Conservation (phyloP, 345 rosid genomes). For the Corchorus olitorius region DNA sequence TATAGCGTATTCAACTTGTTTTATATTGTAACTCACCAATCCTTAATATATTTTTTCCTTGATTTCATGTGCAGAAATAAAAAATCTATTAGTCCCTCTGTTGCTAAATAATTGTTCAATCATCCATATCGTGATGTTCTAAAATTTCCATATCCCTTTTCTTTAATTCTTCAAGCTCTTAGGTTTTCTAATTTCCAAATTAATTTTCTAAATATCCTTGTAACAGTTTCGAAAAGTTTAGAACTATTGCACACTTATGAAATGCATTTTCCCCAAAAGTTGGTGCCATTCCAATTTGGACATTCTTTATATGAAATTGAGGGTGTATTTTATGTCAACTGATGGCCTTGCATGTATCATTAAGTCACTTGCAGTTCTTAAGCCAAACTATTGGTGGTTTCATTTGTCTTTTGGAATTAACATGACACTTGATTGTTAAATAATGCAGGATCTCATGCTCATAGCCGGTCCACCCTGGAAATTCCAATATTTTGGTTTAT, state of each 20-base stretch:
- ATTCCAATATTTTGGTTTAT: conserved; percentile 98
- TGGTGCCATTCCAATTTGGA: background rate
- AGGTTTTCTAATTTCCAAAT: background rate
- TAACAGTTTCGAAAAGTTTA: background rate
- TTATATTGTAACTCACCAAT: background rate
- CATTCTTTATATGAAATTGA: background rate
- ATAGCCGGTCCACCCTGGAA: conserved; percentile 90
- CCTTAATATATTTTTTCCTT: background rate
- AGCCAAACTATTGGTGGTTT: background rate
- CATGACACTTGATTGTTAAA: conserved; percentile 22
- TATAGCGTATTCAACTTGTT: background rate
- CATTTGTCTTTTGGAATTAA: conserved; percentile 27
- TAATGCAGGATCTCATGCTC: conserved; percentile 86
- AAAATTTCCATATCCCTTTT: background rate
- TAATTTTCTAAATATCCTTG: background rate
- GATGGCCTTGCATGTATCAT: no score
- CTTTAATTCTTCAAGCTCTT: background rate
- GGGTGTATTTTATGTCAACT: background rate
- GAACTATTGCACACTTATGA: background rate
- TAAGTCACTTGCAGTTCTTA: background rate
- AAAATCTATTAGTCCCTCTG: background rate
- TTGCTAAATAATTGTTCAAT: background rate
- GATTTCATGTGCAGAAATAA: background rate
- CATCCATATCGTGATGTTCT: background rate
- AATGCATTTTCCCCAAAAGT: background rate